Conservation (phyloP, 2,329 filamentous ascomycete species). For the Colletotrichum truncatum region DNA sequence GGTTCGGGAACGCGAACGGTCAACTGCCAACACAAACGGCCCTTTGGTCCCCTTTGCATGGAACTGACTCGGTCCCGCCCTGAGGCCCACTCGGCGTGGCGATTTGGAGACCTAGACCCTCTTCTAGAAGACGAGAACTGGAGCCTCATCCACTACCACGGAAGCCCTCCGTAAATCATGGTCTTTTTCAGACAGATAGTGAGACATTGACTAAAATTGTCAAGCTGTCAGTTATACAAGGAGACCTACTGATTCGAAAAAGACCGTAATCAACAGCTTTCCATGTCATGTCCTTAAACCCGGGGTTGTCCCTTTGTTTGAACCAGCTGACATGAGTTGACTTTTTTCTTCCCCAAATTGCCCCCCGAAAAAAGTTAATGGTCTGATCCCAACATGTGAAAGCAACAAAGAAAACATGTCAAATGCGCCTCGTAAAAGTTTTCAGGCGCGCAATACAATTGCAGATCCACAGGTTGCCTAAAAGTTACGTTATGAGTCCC, state of each 20-base stretch:
- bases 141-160: slow-evolving; percentile 18
- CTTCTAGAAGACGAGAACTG: neutral
- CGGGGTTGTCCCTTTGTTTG: neutral
- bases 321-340: neutral
- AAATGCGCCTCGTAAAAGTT: slow-evolving; percentile 21
- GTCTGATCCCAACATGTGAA: neutral
- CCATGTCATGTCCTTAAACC: neutral
- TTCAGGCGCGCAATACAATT: slow-evolving; percentile 7
- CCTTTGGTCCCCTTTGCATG: neutral
- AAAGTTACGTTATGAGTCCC: slow-evolving; percentile 26
- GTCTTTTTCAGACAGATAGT: too few species aligned
- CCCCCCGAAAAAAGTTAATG: neutral
- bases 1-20: neutral
- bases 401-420: neutral
- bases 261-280: neutral
- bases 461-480: slow-evolving; percentile 24
- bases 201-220: too few species aligned
- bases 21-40: neutral
- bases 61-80: slow-evolving; percentile 22
- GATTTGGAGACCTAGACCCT: slow-evolving; percentile 18
- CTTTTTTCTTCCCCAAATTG: neutral
- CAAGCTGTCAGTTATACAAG: too few species aligned
- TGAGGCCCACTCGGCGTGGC: slow-evolving; percentile 26
- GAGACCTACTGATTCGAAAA: too few species aligned
- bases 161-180: slow-evolving; percentile 21